Base-by-base conservation (phyloP, 345 rosid genomes). In the Aegle marmelos region DNA sequence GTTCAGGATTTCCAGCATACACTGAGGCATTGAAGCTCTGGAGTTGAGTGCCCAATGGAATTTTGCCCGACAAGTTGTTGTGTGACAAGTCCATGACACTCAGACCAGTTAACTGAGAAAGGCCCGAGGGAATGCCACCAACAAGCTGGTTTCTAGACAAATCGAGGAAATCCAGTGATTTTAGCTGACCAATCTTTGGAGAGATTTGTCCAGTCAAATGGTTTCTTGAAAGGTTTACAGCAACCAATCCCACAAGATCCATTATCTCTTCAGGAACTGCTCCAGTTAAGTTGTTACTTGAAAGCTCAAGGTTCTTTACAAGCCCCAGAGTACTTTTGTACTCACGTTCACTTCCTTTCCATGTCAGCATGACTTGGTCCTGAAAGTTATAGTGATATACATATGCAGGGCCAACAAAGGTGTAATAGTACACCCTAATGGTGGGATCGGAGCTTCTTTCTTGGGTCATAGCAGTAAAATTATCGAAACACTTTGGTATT, bases 221-320 rank as follows among this genome's bases (percentile, higher is more conserved):
- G 21, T 76, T 76, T n/a, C 50, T 70, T 13, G 79, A 80, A 19
- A 80, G 36, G 17, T 80, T 80, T 28, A 80, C 9, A 2, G 66
- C 75, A 14, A 78, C 54, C 28, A 76, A 8, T 4, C 28, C 70
- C 41, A 11, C 25, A 39, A 84, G 81, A 5, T 74, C 62, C 54
- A 79, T 78, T 36, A 85, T 72, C 27, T 77, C 78, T 16, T 59
- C 41, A 6, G 90, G 90, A 48, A 87, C 75, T 39, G 71, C 78
- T 41, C 87, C 87, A 8, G 37, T 14, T 13, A 87, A 65, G 9
- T 79, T 22, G 72, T 87, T 87, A 27, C 58, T 25, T 9, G 83
- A 80, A 19, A 76, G 76, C 6, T 34, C 14, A 31, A 82, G 65
- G 37, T 0, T 14, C 21, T 66, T 73, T 53, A 77, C 5, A 6